Percentiles rank a stretch among this genome's conserved stretches.
phyloP scores from a whole-genome alignment of 1,284 basidiomycete genomes.

The Tilletia indica region DNA sequence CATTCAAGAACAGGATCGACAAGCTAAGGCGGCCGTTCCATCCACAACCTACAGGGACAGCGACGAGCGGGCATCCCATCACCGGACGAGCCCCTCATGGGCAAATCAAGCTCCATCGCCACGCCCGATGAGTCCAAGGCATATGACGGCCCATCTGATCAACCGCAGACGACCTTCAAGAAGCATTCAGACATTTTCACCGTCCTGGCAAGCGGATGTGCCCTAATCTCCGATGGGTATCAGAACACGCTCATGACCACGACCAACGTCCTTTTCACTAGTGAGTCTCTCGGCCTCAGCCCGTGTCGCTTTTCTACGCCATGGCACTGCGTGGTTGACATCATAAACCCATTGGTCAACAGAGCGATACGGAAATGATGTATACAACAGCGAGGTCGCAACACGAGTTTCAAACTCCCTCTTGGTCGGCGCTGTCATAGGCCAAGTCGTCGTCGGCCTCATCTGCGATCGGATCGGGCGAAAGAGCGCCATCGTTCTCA shows the following conservation, averaged over 20 bases:
- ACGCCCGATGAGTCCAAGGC: background rate
- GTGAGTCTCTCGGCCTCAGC: no score
- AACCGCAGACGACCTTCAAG: background rate
- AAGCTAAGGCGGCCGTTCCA: no score
- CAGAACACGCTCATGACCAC: slow-evolving; percentile 61
- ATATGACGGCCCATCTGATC: background rate
- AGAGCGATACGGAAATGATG: slow-evolving; percentile 50
- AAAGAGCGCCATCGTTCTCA: slow-evolving; percentile 59
- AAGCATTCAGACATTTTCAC: slow-evolving; percentile 14
- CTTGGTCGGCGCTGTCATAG: slow-evolving; percentile 69
- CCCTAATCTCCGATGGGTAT: slow-evolving; percentile 71
- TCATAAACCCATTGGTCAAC: no score
- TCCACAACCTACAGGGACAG: no score
- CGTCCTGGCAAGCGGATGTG: slow-evolving; percentile 61
- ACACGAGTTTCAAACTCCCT: slow-evolving; percentile 73
- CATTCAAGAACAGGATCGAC: no score
- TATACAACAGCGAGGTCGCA: slow-evolving; percentile 66
- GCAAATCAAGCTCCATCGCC: no score
- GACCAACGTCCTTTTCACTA: slow-evolving; percentile 39
- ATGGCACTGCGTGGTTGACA: no score
- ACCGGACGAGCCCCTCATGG: no score
- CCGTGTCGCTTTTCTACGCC: no score
- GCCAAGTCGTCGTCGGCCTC: slow-evolving; percentile 67
- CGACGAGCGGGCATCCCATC: no score
- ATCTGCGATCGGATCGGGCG: slow-evolving; percentile 69